Evolutionary conservation across 495 filamentous ascomycete genomes (phyloP), one percentile per base, ranked within the genome.

Genomic region (Chaetomium cochliodes): DNA sequence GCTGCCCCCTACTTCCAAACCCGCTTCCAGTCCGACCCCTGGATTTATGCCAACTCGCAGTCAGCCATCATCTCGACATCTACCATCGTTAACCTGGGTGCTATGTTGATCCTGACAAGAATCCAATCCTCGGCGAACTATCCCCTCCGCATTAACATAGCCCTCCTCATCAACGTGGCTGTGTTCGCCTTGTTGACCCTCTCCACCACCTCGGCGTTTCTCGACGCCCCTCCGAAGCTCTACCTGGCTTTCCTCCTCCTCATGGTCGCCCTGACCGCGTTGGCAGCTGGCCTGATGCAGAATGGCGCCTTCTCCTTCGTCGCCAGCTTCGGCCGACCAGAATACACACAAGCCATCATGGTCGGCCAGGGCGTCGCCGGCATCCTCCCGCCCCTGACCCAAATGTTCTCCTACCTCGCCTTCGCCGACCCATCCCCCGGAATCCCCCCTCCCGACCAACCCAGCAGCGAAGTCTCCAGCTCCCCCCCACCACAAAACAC

Each of bases 331-430:
- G 91, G 87, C 22, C 77, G 89, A 57, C 85, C 89, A 18, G 87
- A 92, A 69, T 98, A 97, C 77, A 97, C 90, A 56, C 93, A 97
- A 75, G 94, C 88, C 22, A 92, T 98, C 74, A 98, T 99, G 96
- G 87, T 87, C 26, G 94, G 94, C 11, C 94, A 99, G 74, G 96
- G 87, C 18, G 81, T 98, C 8, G 92, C 94, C 1, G 94, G 94
- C 39, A 93, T 99, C 5, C 81, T 98, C 16, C 96, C 94, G 0
- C 90, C 90, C 49, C 83, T 97, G 62, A 90, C 90, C 0, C 93
- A 91, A 70, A 94, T 97, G 66, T 70, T 90, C 46, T 90, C 92
- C 2, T 91, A 93, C 33, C 80, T 98, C 37, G 84, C 86, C 0
- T 84, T 93, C 15, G 25, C 69, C 11, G 41, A 59, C 18, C 37